Conservation (phyloP, 2,329 filamentous ascomycete species). For the Colletotrichum camelliae region DNA sequence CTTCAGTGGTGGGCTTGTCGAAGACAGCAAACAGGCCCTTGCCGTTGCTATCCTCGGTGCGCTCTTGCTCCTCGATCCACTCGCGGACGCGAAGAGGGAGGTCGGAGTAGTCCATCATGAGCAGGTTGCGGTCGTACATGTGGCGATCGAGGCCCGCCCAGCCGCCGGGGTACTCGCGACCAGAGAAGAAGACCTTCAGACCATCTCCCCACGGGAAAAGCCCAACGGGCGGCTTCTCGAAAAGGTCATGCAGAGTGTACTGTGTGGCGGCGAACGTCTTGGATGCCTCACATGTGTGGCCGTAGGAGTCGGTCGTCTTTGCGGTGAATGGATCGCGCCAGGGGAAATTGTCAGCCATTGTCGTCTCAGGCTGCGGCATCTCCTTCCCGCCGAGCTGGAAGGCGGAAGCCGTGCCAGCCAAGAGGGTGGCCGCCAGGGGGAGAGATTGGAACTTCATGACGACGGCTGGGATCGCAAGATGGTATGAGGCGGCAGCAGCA, state of each 20-base stretch:
- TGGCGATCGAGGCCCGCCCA: constrained; percentile 60
- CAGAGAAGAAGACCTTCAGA: constrained; percentile 44
- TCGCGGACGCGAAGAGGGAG: constrained; percentile 48
- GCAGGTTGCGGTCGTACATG: constrained; percentile 50
- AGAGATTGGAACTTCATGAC: not conserved
- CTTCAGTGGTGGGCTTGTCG: constrained; percentile 39
- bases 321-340: constrained; percentile 46
- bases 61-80: constrained; percentile 53
- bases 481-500: not conserved
- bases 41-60: constrained; percentile 31
- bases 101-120: constrained; percentile 51
- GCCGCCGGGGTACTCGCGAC: constrained; percentile 52
- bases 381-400: constrained; percentile 31
- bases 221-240: constrained; percentile 39
- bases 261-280: constrained; percentile 42
- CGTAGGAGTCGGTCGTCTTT: constrained; percentile 30
- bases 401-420: constrained; percentile 24
- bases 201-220: constrained; percentile 43
- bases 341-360: constrained; percentile 42
- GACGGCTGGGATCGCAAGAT: not conserved
- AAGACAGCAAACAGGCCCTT: constrained; percentile 48
- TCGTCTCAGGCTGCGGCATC: constrained; percentile 31
- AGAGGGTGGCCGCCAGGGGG: constrained; percentile 6
- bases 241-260: constrained; percentile 50
- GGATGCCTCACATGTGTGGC: constrained; percentile 37